These are phyloP conservation scores for Drechslerella stenobrocha DNA, from an alignment of 2,329 filamentous ascomycete species.

Conservation along the genomic window DNA sequence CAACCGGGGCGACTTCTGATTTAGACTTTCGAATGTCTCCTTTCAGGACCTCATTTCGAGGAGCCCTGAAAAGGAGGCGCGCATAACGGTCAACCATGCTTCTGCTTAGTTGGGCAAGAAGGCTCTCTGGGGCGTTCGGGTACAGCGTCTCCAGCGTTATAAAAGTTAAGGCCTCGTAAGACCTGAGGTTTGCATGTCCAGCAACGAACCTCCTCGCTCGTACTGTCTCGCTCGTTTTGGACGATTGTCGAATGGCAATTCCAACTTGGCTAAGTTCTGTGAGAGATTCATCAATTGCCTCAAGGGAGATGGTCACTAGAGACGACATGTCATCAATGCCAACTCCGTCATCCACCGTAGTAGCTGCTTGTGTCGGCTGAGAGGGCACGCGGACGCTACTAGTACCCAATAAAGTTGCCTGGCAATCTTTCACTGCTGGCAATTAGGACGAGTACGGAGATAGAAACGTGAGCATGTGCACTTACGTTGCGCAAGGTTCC, in stretches of 20 bases:
- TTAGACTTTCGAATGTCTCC: neutral
- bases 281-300: conserved; percentile 7
- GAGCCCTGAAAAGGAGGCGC: neutral
- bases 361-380: neutral
- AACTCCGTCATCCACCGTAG: neutral
- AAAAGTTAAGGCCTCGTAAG: conserved; percentile 1
- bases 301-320: neutral
- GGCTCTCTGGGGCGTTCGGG: conserved; percentile 9
- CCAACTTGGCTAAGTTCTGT: conserved; percentile 4
- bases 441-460: neutral
- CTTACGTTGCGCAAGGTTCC: conserved; percentile 10
- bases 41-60: conserved; percentile 1
- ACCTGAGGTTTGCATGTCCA: neutral
- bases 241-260: conserved; percentile 8
- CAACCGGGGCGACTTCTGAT: no score
- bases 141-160: conserved; percentile 4
- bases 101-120: neutral
- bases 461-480: neutral
- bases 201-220: neutral
- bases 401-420: no score
- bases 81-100: conserved; percentile 13
- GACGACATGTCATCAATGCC: neutral
- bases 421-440: neutral
- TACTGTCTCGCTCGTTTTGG: neutral
- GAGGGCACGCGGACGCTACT: no score